Evolutionary conservation across 2,329 filamentous ascomycete species (phyloP), one percentile per base, ranked within the genome.

Genomic region (Fusarium tanahbumbuense): DNA sequence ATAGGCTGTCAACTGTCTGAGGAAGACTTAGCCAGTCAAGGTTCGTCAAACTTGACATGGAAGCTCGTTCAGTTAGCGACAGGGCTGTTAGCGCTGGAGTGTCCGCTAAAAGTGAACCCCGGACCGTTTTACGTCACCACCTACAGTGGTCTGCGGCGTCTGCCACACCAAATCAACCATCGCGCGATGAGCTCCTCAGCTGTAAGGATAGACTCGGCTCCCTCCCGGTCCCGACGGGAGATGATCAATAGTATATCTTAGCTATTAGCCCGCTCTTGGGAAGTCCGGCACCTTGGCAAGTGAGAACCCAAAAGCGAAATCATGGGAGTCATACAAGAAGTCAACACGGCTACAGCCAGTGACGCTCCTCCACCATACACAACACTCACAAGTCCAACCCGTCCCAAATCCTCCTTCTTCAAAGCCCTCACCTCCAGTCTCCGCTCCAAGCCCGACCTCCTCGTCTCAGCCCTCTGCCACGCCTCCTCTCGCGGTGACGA

Each of bases 261-360:
- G 0, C 32, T 2, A 34, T 34, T 4, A 2, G 32, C 32, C 2
- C 6, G 1, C 22, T 10, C 4, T 15, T 8, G 5, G 8, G 2
- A 3, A 30, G 0, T 23, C 3, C 2, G 7, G 8, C 4, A 25
- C 0, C 3, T 1, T 20, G 0, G 13, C 6, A 44, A 6, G 3
- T 8, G 12, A 22, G 9, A 6, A 12, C 7, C 2, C 2, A 4
- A 8, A 6, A 5, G 9, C 3, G 2, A 3, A 25, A 40, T 6
- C 13, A 52, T 52, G 32, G 32, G 48, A 20, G 37, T 20, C 3
- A 0, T 20, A 20, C 32, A 52, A 15, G 30, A 41, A 15, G 5
- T 27, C 32, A 16, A 23, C 13, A 40, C 18, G n/a, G n/a, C n/a
- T n/a, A n/a, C 4, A 13, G 32, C 32, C 13, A n/a, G 16, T 4